Percentiles rank a stretch among this genome's conserved stretches.
Evolutionary conservation across 2,329 filamentous ascomycete species (phyloP).

Genomic region (Emergomyces orientalis): DNA sequence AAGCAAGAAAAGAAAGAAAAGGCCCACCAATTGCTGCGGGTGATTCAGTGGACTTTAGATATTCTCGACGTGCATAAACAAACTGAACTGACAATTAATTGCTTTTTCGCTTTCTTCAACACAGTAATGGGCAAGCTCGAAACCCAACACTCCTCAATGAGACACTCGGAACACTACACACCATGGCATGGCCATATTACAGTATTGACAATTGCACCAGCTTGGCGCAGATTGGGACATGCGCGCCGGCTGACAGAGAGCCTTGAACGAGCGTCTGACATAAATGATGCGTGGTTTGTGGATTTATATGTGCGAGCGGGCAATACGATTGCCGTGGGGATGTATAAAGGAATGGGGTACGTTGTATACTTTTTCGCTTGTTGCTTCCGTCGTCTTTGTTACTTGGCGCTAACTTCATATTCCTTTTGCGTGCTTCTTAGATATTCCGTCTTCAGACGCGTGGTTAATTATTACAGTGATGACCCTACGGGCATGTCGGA

Average conservation of each 20-base stretch:
- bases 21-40: neutral
- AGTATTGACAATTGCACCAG: constrained; percentile 81
- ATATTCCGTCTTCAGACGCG: constrained; percentile 76
- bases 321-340: constrained; percentile 74
- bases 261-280: constrained; percentile 73
- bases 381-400: neutral
- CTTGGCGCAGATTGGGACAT: constrained; percentile 75
- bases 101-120: neutral
- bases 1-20: neutral
- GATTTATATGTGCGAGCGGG: constrained; percentile 87
- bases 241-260: constrained; percentile 73
- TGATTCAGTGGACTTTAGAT: neutral
- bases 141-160: constrained; percentile 65
- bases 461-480: constrained; percentile 88
- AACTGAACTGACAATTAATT: neutral
- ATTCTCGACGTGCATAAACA: neutral
- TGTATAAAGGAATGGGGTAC: constrained; percentile 83
- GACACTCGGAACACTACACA: constrained; percentile 78
- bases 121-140: constrained; percentile 95
- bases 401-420: neutral
- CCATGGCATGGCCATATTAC: constrained; percentile 99
- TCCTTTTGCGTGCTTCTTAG: constrained; percentile 22
- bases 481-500: constrained; percentile 54
- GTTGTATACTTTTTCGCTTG: constrained; percentile 18
- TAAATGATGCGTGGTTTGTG: constrained; percentile 83